Percentiles rank a stretch among this genome's conserved stretches.
Evolutionary conservation across 2,329 filamentous ascomycete species (phyloP).

Genomic region (Camillea tinctor): DNA sequence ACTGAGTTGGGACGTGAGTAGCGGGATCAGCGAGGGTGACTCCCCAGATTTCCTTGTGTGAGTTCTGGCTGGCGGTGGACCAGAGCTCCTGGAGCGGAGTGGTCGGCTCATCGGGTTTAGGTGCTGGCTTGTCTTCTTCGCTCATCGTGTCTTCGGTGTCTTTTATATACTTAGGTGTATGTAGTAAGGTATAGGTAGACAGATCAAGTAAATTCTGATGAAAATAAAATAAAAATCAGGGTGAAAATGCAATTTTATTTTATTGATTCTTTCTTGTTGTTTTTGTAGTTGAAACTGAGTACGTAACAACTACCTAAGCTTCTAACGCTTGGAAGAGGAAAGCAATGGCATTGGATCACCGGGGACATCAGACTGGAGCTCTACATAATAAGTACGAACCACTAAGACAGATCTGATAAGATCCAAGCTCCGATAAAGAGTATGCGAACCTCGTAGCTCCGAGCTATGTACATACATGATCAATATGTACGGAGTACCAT

Average conservation of each 20-base stretch:
- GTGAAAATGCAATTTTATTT: conserved; percentile 1
- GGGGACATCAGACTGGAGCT: conserved; percentile 1
- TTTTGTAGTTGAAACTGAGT: not conserved
- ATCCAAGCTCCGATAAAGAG: not conserved
- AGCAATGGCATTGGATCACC: no score
- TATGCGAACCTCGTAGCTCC: not conserved
- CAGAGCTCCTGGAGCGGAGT: conserved; percentile 33
- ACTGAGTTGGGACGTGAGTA: conserved; percentile 67
- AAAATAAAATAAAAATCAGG: conserved; percentile 1
- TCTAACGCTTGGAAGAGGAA: no score
- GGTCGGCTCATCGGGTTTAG: conserved; percentile 25
- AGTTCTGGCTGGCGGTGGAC: conserved; percentile 30
- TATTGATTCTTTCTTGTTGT: not conserved
- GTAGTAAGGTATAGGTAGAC: no score
- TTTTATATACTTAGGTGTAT: no score
- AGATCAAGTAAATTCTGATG: not conserved
- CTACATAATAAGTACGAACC: no score
- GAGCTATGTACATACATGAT: no score
- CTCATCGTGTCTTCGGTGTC: conserved; percentile 12
- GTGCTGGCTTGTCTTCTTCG: conserved; percentile 13
- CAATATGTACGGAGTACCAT: no score
- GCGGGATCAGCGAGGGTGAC: conserved; percentile 59
- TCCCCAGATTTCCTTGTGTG: conserved; percentile 83
- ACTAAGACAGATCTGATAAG: not conserved
- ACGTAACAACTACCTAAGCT: not conserved